Conservation (phyloP, 768 basidiomycete genomes). For the Glaciozyma martinii region DNA sequence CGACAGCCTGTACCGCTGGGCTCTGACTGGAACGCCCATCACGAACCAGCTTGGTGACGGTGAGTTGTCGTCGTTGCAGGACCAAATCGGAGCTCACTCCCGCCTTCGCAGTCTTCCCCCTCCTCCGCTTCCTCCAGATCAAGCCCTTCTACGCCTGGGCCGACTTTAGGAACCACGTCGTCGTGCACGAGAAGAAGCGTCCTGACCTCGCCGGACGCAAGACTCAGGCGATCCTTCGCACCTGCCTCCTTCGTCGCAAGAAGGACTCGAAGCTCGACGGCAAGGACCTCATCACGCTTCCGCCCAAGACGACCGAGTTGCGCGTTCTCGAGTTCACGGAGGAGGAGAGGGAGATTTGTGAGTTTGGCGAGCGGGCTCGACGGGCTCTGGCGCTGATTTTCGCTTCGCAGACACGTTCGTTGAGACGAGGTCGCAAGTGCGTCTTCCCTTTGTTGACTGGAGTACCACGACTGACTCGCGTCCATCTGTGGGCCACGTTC, state of each 20-base stretch:
- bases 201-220: constrained; percentile 58
- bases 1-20: constrained; percentile 54
- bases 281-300: constrained; percentile 10
- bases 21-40: constrained; percentile 47
- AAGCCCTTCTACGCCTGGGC: constrained; percentile 53
- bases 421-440: constrained; percentile 34
- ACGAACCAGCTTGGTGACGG: constrained; percentile 80
- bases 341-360: constrained; percentile 38
- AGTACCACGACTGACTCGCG: too few relatives aligned
- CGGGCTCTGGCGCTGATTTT: not conserved
- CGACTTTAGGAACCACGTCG: not conserved
- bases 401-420: constrained; percentile 37
- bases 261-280: constrained; percentile 42
- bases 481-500: not conserved
- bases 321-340: constrained; percentile 36
- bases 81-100: not conserved
- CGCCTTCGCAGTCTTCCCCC: constrained; percentile 63
- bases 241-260: constrained; percentile 61
- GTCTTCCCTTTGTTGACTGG: not conserved
- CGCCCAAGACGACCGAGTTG: constrained; percentile 11
- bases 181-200: constrained; percentile 45
- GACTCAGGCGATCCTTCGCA: constrained; percentile 59
- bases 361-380: constrained; percentile 39
- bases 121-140: constrained; percentile 60
- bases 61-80: not conserved